Evolutionary conservation across 176 grass and related monocot species (phyloP), one percentile per base, ranked within the genome.

Genomic region (Canna indica): DNA sequence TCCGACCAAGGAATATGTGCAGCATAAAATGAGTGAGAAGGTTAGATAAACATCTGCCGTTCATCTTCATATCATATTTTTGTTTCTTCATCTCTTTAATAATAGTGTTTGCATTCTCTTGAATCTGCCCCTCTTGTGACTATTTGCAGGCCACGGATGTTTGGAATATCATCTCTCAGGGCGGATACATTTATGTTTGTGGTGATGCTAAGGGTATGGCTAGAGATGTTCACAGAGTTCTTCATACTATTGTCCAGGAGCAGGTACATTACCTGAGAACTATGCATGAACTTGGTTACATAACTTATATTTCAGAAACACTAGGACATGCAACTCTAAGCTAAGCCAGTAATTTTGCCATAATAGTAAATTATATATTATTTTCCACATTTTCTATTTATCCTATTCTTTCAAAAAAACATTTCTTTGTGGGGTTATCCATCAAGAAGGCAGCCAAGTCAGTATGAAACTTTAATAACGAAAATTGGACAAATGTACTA

Each of bases 121-220:
- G n/a, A n/a, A 57, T 82, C 68, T 67, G 1, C 47, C 60, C 33
- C 20, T 68, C 45, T 7, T 35, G 3, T 67, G 1, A 57, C 48
- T 67, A 8, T 36, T 44, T 69, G 31, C 81, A 96, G 92, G 88
- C 85, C 16, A 35, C 81, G 39, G 83, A 91, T 27, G 84, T 96
- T 77, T 91, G 92, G 92, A 82, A 75, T 50, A 73, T 81, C 45
- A 59, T 89, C 56, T 91, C 92, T 0, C 75, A 79, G 31, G 88
- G 88, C 54, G 92, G 92, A 45, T 91, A 91, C 72, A 61, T 96
- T 30, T 96, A 96, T 72, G 92, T 96, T 10, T 96, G 92, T 60
- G 92, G 92, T 53, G 92, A 96, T 75, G 92, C 92, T 13, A 96
- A 96, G 75, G 88, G 92, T 36, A 96, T 96, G 88, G 92, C 92